Conservation (phyloP, 1,284 basidiomycete species). For the Apiotrichum gamsii region DNA sequence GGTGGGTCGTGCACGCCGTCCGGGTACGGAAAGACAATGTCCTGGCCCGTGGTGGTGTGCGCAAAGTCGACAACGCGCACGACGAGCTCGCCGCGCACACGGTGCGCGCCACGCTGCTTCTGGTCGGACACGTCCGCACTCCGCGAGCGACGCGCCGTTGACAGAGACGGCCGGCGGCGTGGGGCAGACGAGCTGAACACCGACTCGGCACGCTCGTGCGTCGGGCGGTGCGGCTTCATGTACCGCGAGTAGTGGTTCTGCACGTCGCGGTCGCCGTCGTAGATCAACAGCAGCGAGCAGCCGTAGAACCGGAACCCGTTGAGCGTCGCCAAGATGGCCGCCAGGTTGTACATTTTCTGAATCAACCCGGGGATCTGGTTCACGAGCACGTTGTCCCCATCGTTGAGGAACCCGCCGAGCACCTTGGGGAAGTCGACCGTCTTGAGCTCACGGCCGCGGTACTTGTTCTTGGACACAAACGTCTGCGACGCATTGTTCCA, state of each 20-base stretch:
- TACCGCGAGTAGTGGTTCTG: slow-evolving; percentile 55
- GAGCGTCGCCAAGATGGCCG: slow-evolving; percentile 77
- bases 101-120: slow-evolving; percentile 27
- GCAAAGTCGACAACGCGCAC: slow-evolving; percentile 98
- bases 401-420: slow-evolving; percentile 74
- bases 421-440: slow-evolving; percentile 77
- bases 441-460: slow-evolving; percentile 83
- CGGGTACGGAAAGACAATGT: slow-evolving; percentile 62
- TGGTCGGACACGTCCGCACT: slow-evolving; percentile 7
- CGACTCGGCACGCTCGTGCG: slow-evolving; percentile 9
- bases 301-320: slow-evolving; percentile 97
- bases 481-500: slow-evolving; percentile 77
- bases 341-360: slow-evolving; percentile 88
- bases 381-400: slow-evolving; percentile 74
- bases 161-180: slow-evolving; percentile 3
- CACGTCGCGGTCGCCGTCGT: slow-evolving; percentile 85
- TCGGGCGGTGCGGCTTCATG: slow-evolving; percentile 4
- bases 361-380: slow-evolving; percentile 90
- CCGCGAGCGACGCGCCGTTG: slow-evolving; percentile 11
- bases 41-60: slow-evolving; percentile 91
- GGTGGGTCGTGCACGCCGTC: slow-evolving; percentile 28
- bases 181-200: neutral
- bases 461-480: slow-evolving; percentile 94
- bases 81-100: slow-evolving; percentile 82
- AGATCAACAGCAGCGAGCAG: slow-evolving; percentile 92